These are phyloP conservation scores for Hypericum perforatum DNA, from an alignment of 345 rosid genomes.

Conservation along the genomic window DNA sequence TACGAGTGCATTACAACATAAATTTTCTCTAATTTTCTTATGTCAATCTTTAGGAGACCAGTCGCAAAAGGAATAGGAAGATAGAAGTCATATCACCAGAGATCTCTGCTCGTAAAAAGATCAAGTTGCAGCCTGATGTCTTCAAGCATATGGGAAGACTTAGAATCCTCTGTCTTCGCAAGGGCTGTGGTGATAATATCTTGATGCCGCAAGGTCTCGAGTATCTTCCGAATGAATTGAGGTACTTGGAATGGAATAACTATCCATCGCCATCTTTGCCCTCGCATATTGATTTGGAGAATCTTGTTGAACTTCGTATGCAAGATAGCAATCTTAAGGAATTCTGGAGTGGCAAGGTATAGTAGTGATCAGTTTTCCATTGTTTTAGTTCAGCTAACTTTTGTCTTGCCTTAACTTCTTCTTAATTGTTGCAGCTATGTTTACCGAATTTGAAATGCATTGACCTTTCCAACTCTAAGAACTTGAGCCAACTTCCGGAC, in stretches of 20 bases:
- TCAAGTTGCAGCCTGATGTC: background rate
- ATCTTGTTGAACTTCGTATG: slow-evolving; percentile 5
- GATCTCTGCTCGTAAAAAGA: background rate
- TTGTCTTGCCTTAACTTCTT: too few species aligned
- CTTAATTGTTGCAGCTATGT: too few species aligned
- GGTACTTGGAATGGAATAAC: slow-evolving; percentile 1
- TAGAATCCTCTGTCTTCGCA: background rate
- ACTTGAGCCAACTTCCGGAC: too few species aligned
- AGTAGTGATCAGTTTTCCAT: too few species aligned
- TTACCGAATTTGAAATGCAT: too few species aligned
- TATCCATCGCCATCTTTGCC: slow-evolving; percentile 7
- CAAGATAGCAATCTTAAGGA: background rate
- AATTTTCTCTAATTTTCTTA: background rate
- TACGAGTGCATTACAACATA: too few species aligned
- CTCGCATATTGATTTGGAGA: background rate
- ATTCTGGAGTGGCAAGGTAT: background rate
- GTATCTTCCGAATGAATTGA: background rate
- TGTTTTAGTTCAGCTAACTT: too few species aligned
- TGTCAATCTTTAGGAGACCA: background rate
- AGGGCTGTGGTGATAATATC: background rate
- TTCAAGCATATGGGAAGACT: slow-evolving; percentile 2
- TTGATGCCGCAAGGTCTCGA: background rate
- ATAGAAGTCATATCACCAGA: slow-evolving; percentile 5
- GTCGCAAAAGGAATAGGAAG: too few species aligned
- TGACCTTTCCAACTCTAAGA: too few species aligned